phyloP scores from a whole-genome alignment of 78 protist genomes.

The Dictyostelium intermedium region DNA sequence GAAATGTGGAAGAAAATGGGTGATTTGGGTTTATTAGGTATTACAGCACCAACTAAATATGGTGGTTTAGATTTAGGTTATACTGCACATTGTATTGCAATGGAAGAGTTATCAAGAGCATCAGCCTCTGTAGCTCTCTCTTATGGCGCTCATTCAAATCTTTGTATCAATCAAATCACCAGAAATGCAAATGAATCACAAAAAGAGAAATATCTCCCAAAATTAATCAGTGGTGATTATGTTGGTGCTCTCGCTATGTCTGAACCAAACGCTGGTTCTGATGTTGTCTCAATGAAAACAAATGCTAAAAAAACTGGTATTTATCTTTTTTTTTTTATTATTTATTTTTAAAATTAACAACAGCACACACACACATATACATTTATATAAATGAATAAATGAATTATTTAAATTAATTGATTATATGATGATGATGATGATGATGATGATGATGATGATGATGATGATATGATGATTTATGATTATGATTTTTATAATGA shows the following conservation, averaged over 20 bases:
- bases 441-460: too few relatives aligned
- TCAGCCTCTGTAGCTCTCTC: conserved; percentile 89
- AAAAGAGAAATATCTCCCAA: conserved; percentile 77
- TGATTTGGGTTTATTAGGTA: conserved; percentile 93
- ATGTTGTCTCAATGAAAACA: conserved; percentile 93
- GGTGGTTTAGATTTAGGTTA: conserved; percentile 90
- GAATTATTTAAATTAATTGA: too few relatives aligned
- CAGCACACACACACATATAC: too few relatives aligned
- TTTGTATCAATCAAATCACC: conserved; percentile 93
- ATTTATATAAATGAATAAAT: too few relatives aligned
- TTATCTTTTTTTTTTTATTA: background rate
- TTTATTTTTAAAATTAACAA: background rate
- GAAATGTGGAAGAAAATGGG: conserved; percentile 91
- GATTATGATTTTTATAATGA: background rate
- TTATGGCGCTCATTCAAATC: conserved; percentile 96
- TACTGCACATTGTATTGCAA: conserved; percentile 86
- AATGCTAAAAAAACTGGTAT: conserved; percentile 63
- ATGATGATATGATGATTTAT: too few relatives aligned
- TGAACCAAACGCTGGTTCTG: conserved; percentile 96
- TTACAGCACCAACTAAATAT: conserved; percentile 90
- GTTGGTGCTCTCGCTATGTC: conserved; percentile 97
- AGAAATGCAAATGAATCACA: conserved; percentile 94
- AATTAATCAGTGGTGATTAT: conserved; percentile 93
- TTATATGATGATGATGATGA: too few relatives aligned
- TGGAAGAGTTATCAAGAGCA: conserved; percentile 92